Evolutionary conservation across 2,329 filamentous ascomycete genomes (phyloP).

Genomic region (Penicillium sp.): DNA sequence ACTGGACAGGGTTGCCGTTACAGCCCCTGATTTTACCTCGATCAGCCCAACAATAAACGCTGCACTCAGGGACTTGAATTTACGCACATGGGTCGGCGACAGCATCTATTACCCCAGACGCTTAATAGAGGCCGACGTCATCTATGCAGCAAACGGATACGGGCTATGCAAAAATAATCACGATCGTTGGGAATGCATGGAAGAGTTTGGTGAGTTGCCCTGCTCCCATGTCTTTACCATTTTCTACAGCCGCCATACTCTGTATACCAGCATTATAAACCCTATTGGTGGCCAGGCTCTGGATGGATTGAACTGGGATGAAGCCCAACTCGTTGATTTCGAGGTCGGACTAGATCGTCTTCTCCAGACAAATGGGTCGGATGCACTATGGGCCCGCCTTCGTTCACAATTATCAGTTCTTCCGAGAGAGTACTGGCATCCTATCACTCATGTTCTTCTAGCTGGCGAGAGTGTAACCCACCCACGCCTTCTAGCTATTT

Average conservation of each 20-base stretch:
- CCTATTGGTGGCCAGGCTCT: conserved; percentile 5
- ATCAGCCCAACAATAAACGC: conserved; percentile 6
- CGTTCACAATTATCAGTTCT: conserved; percentile 8
- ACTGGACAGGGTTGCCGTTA: conserved; percentile 12
- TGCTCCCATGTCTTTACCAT: background rate
- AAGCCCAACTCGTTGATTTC: conserved; percentile 4
- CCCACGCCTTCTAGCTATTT: conserved; percentile 2
- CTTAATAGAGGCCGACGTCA: conserved; percentile 10
- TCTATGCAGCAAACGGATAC: conserved; percentile 10
- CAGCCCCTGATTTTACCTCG: conserved; percentile 6
- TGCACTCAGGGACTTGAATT: conserved; percentile 5
- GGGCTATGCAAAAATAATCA: conserved; percentile 7
- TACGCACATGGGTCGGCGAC: conserved; percentile 8
- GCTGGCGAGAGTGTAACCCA: conserved; percentile 11
- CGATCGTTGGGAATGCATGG: conserved; percentile 6
- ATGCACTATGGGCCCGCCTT: conserved; percentile 4
- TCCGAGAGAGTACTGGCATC: background rate
- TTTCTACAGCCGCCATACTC: conserved; percentile 7
- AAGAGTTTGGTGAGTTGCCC: background rate
- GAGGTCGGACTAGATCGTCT: conserved; percentile 9
- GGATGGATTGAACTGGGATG: background rate
- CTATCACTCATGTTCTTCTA: conserved; percentile 10
- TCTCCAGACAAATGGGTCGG: conserved; percentile 6
- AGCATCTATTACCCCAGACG: conserved; percentile 2
- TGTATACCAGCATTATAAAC: conserved; percentile 7